These are phyloP conservation scores for cucumber (Cucumis sativus) DNA, from an alignment of 306 rosid species.

Conservation along the genomic window Cucumber_9930_V3 NC_026656.2:18171001-18171500, in stretches of 20 bases:
- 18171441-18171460: constrained; percentile 66
- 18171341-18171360: constrained; percentile 76
- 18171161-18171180: not conserved
- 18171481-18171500: constrained; percentile 85
- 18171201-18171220: constrained; percentile 57
- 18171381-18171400: constrained; percentile 79
- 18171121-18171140: not conserved
- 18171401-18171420: constrained; percentile 74
- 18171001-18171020: constrained; percentile 78
- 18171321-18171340: constrained; percentile 59
- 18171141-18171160: not conserved
- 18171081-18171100: constrained; percentile 55
- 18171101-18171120: not conserved
- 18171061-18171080: constrained; percentile 72
- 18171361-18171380: constrained; percentile 78
- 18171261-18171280: constrained; percentile 81
- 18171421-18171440: constrained; percentile 72
- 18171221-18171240: constrained; percentile 68
- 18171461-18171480: constrained; percentile 94
- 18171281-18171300: constrained; percentile 68
- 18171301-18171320: constrained; percentile 89
- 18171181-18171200: not conserved
- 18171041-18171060: constrained; percentile 87
- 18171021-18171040: constrained; percentile 81
- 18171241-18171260: constrained; percentile 88